These are phyloP conservation scores for Microthlaspi erraticum DNA, from an alignment of 345 rosid species.

Conservation along the genomic window DNA sequence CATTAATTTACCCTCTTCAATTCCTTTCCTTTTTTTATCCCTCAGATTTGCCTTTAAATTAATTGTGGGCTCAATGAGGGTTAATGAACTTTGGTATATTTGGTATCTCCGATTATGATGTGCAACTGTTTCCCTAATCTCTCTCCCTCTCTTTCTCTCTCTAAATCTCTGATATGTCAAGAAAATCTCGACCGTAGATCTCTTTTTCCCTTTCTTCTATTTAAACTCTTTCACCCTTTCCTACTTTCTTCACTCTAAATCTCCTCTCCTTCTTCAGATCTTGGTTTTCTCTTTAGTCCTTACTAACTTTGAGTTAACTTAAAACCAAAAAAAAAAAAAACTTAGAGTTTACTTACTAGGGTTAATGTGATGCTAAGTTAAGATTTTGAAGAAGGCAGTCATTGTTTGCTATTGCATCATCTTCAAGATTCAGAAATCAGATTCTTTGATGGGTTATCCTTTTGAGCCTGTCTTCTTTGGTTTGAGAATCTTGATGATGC, in stretches of 20 bases:
- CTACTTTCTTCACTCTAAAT: constrained; percentile 30
- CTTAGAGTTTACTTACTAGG: constrained; percentile 15
- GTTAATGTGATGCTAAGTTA: constrained; percentile 14
- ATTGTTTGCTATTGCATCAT: constrained; percentile 47
- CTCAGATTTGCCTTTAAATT: constrained; percentile 30
- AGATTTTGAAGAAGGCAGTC: constrained; percentile 34
- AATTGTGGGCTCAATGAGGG: constrained; percentile 32
- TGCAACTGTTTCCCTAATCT: constrained; percentile 45
- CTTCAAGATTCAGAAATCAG: constrained; percentile 48
- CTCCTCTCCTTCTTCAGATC: constrained; percentile 23
- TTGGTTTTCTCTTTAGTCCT: constrained; percentile 16
- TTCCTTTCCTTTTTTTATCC: constrained; percentile 29
- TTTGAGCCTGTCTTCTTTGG: constrained; percentile 32
- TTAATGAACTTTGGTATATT: constrained; percentile 42
- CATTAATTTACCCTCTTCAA: constrained; percentile 35
- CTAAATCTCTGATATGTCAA: constrained; percentile 29
- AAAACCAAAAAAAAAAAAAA: too few species aligned
- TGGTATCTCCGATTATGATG: constrained; percentile 44
- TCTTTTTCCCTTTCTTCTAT: constrained; percentile 41
- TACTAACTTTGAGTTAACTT: background rate
- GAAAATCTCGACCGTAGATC: constrained; percentile 42
- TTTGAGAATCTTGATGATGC: constrained; percentile 52
- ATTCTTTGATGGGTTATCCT: constrained; percentile 31
- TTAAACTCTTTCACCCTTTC: constrained; percentile 40
- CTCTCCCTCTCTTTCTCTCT: constrained; percentile 27